Evolutionary conservation across 1,139 yeast species (phyloP).

Genomic region (Nadsonia commutata): DNA sequence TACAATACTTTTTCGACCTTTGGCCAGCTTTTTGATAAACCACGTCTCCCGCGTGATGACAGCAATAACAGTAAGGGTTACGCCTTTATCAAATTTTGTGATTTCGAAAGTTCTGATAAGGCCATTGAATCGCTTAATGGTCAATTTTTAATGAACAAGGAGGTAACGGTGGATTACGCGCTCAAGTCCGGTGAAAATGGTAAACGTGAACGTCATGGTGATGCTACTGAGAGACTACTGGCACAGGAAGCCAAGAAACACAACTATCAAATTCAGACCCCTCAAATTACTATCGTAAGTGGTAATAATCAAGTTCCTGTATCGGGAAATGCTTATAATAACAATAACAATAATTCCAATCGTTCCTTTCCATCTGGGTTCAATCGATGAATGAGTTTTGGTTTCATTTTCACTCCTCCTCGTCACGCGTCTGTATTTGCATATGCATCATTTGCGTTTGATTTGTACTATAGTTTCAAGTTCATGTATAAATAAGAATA

Average conservation of each 20-base stretch:
- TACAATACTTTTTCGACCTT: slow-evolving; percentile 50
- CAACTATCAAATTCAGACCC: slow-evolving; percentile 12
- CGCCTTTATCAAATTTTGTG: slow-evolving; percentile 50
- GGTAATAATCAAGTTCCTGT: not conserved
- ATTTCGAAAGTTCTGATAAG: slow-evolving; percentile 53
- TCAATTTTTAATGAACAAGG: slow-evolving; percentile 52
- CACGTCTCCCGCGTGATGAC: slow-evolving; percentile 38
- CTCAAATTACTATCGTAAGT: not conserved
- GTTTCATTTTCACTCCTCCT: no score
- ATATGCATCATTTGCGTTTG: no score
- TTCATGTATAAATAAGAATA: no score
- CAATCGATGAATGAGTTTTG: no score
- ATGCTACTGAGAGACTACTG: slow-evolving; percentile 54
- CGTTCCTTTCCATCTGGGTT: not conserved
- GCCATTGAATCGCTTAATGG: slow-evolving; percentile 64
- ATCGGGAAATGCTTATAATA: not conserved
- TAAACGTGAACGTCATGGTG: slow-evolving; percentile 59
- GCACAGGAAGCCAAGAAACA: slow-evolving; percentile 49
- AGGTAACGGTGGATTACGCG: slow-evolving; percentile 53
- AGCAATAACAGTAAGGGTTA: slow-evolving; percentile 39
- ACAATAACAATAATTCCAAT: not conserved
- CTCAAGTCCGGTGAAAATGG: slow-evolving; percentile 39
- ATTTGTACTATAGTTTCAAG: no score
- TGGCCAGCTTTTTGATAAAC: slow-evolving; percentile 44
- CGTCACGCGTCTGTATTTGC: no score